These are phyloP conservation scores for Thinopyrum elongatum DNA, from an alignment of 176 grass and related monocot species.

Conservation along the genomic window DNA sequence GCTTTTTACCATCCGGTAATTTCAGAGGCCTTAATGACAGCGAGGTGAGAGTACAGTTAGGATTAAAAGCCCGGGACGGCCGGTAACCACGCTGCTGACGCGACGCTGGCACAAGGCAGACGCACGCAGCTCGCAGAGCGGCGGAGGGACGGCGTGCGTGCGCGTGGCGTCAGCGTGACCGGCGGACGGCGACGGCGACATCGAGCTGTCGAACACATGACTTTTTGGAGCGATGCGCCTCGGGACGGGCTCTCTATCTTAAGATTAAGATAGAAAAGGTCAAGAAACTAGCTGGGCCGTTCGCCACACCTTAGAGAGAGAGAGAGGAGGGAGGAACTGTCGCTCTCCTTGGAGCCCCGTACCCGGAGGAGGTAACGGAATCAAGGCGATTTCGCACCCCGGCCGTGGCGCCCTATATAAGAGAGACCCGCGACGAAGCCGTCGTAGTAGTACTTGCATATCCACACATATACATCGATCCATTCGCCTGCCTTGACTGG, in stretches of 20 bases:
- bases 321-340: not conserved
- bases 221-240: not conserved
- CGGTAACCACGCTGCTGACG: conserved; percentile 6
- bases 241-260: not conserved
- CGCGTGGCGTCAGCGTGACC: conserved; percentile 57
- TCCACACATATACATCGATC: not conserved
- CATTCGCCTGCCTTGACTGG: not conserved
- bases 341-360: conserved; percentile 6
- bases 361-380: conserved; percentile 27
- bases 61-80: not conserved
- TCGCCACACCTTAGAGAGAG: not conserved
- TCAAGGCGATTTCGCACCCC: not conserved
- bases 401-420: not conserved
- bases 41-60: not conserved
- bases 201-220: not conserved
- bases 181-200: not conserved
- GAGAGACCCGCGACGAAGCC: not conserved
- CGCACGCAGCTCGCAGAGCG: conserved; percentile 15
- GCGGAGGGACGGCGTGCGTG: not conserved
- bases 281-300: not conserved
- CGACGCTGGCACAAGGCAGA: conserved; percentile 46
- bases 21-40: not conserved
- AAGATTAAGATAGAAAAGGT: not conserved
- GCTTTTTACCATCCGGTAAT: not conserved
- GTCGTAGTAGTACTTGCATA: not conserved